Conservation (phyloP, 2,329 filamentous ascomycete species). For the Fusarium hostae region DNA sequence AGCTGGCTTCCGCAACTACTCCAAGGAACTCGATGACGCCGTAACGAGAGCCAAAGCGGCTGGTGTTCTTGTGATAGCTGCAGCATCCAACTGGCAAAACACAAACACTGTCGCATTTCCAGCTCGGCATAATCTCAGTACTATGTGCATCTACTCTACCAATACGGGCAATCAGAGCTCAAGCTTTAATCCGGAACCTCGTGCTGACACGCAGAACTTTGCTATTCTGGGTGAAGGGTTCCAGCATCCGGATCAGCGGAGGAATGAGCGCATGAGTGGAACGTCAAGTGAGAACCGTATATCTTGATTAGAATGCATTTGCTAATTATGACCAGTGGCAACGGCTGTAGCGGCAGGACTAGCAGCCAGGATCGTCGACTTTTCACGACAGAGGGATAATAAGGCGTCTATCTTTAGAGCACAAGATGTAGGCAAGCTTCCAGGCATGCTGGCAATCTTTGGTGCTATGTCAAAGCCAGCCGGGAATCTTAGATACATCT, state of each 20-base stretch:
- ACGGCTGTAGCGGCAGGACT: fast-evolving
- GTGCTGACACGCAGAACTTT: fast-evolving
- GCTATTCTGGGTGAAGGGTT: background rate
- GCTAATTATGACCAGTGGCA: background rate
- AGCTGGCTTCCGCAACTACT: background rate
- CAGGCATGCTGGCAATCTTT: background rate
- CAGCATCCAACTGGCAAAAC: background rate
- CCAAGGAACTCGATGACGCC: fast-evolving
- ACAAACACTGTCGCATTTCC: fast-evolving
- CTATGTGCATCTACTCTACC: background rate
- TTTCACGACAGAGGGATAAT: background rate
- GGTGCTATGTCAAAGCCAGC: fast-evolving
- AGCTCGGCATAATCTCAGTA: background rate
- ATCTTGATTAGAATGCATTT: fast-evolving
- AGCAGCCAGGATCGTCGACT: fast-evolving
- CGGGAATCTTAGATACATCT: background rate
- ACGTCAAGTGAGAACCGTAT: background rate
- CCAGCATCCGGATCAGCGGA: fast-evolving
- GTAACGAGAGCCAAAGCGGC: fast-evolving
- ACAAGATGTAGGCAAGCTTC: fast-evolving
- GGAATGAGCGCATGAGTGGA: background rate
- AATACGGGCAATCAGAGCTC: background rate
- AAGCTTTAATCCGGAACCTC: background rate
- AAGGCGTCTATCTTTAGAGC: fast-evolving
- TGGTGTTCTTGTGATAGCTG: fast-evolving